A percentile compares a stretch with the other conserved stretches of the same genome.
Evolutionary conservation across 1,284 basidiomycete genomes (phyloP).

Genomic region (Abortiporus biennis): DNA sequence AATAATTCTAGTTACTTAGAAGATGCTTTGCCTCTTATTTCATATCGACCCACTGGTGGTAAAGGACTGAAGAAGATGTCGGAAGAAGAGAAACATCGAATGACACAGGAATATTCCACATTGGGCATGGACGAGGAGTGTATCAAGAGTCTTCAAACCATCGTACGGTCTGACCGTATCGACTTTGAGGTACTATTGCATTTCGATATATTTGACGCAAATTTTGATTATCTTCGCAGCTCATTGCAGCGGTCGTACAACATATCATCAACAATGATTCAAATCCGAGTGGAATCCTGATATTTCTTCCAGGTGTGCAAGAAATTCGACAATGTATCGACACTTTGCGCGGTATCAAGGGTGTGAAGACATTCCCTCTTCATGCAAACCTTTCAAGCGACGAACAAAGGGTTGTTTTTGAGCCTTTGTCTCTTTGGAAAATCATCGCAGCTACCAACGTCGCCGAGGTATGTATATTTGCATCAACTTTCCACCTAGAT

Average conservation of each 20-base stretch:
- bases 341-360: constrained; percentile 40
- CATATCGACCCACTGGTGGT: constrained; percentile 35
- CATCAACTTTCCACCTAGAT: background rate
- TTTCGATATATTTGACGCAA: too few relatives aligned
- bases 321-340: constrained; percentile 83
- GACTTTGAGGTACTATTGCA: constrained; percentile 74
- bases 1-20: constrained; percentile 63
- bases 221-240: constrained; percentile 28
- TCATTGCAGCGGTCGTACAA: constrained; percentile 63
- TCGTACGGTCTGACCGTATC: constrained; percentile 59
- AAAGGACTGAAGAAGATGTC: constrained; percentile 38
- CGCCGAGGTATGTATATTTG: constrained; percentile 51
- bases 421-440: constrained; percentile 66
- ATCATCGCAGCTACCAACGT: constrained; percentile 90
- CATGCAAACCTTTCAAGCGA: constrained; percentile 87
- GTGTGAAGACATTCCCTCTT: constrained; percentile 70
- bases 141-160: constrained; percentile 52
- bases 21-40: constrained; percentile 58
- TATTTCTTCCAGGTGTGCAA: constrained; percentile 87
- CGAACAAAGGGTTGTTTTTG: constrained; percentile 83
- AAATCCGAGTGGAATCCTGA: constrained; percentile 63
- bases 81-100: constrained; percentile 41
- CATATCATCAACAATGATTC: constrained; percentile 57
- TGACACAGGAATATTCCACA: constrained; percentile 42
- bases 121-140: constrained; percentile 49